Evolutionary conservation across 371 early-diverging fungal genomes (phyloP), one percentile per base, ranked within the genome.

Genomic region (Entomophthora muscae): DNA sequence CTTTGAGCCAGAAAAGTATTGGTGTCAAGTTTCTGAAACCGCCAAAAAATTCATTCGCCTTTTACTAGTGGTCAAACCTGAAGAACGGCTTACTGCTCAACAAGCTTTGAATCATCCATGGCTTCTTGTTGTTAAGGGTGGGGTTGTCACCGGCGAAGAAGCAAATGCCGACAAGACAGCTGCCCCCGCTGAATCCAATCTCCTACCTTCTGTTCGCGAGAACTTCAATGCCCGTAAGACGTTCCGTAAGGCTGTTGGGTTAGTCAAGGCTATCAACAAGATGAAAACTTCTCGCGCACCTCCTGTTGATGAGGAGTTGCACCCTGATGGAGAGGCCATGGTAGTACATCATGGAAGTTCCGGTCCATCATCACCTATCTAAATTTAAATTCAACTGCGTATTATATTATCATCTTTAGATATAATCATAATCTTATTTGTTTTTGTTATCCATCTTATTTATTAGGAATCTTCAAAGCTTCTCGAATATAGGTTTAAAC

Each of bases 21-120:
- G 93, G 93, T 69, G 70, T 13, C 75, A 77, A 7, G 73, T 74
- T 27, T 64, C 66, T 17, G 69, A 72, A 33, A 32, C 73, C 82
- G 91, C 90, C 68, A 91, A 90, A 71, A 80, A 89, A 66, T 91
- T 93, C 65, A 85, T 93, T 55, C 72, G 76, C 24, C 76, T 77
- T 42, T 74, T 88, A 57, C 73, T 93, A 61, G 85, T 85, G 3
- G 74, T 88, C 52, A 83, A 89, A 69, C 84, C 85, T n/a, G 67
- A 74, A 26, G 71, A 73, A 42, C 78, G 93, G n/a, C 77, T 81
- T 66, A 90, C 90, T 3, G 90, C 90, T 10, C 69, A 74, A 0
- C 69, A 85, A 66, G 90, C 91, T 0, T 68, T 91, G 31, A 63
- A 74, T 27, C 89, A 90, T 66, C 79, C 84, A 51, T 91, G 88